Conservation (phyloP, 345 rosid species). For the Gossypium rotundifolium region DNA sequence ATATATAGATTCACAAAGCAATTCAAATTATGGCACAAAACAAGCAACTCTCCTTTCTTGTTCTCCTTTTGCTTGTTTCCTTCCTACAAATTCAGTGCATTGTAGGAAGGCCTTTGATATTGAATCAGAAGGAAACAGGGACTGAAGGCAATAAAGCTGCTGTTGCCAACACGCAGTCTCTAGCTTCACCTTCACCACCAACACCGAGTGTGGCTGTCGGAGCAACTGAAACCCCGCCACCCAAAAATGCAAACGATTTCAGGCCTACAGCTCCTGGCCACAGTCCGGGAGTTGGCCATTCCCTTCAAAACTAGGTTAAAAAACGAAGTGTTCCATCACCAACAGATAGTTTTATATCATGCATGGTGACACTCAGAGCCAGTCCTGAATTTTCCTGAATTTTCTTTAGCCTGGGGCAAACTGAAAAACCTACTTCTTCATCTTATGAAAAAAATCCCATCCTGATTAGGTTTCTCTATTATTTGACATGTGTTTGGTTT, state of each 20-base stretch:
- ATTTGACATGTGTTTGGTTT: not conserved
- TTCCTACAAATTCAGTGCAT: constrained; percentile 23
- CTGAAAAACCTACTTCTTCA: too few relatives aligned
- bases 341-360: not conserved
- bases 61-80: constrained; percentile 29
- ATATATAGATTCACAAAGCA: not conserved
- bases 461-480: not conserved
- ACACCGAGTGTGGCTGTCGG: not conserved
- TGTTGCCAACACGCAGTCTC: not conserved
- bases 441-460: too few relatives aligned
- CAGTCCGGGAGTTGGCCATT: constrained; percentile 1
- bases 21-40: constrained; percentile 34
- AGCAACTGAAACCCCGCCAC: constrained; percentile 18
- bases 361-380: not conserved
- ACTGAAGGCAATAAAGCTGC: not conserved
- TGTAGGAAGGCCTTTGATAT: constrained; percentile 36
- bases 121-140: constrained; percentile 4
- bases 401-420: too few relatives aligned
- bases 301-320: not conserved
- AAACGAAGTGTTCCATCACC: not conserved
- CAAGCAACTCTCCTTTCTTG: constrained; percentile 19
- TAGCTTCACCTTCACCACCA: constrained; percentile 13
- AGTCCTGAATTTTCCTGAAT: too few relatives aligned
- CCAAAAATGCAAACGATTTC: not conserved
- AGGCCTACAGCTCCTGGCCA: not conserved